Evolutionary conservation across 805 yeast genomes (phyloP).

Genomic region (Komagataella pastoris): DNA sequence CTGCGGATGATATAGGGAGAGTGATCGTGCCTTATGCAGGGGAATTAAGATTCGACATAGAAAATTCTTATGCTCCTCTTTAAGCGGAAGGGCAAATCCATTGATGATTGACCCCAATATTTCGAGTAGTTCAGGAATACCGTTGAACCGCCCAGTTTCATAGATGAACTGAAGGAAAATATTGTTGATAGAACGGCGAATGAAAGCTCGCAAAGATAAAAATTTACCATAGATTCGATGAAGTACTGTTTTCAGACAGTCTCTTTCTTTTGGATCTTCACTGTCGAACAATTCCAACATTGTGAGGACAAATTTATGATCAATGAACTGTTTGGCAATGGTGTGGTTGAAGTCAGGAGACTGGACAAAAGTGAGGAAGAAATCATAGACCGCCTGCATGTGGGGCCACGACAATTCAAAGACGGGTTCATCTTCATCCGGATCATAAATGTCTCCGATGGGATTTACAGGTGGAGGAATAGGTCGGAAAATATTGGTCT

Average conservation of each 20-base stretch:
- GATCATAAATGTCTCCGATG: conserved; percentile 89
- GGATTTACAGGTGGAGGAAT: conserved; percentile 98
- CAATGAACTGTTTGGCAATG: conserved; percentile 85
- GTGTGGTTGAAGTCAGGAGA: conserved; percentile 91
- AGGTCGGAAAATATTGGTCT: conserved; percentile 80
- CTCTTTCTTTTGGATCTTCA: conserved; percentile 95
- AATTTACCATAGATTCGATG: conserved; percentile 96
- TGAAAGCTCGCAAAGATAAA: conserved; percentile 76
- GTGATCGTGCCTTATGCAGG: conserved; percentile 79
- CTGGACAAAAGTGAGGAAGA: conserved; percentile 84
- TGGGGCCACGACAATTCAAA: conserved; percentile 97
- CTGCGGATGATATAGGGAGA: conserved; percentile 91
- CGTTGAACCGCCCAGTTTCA: conserved; percentile 93
- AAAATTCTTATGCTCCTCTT: conserved; percentile 93
- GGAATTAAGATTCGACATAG: conserved; percentile 80
- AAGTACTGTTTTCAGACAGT: conserved; percentile 84
- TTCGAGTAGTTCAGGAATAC: conserved; percentile 88
- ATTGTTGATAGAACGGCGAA: conserved; percentile 82
- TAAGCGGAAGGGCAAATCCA: conserved; percentile 94
- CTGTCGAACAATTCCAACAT: conserved; percentile 85
- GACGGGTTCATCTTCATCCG: conserved; percentile 98
- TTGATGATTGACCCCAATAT: conserved; percentile 93
- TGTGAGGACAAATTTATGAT: conserved; percentile 73
- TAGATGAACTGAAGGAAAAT: conserved; percentile 88
- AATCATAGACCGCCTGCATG: conserved; percentile 93